These are phyloP conservation scores for Colletotrichum nymphaeae DNA, from an alignment of 2,329 filamentous ascomycete species.

Conservation along the genomic window DNA sequence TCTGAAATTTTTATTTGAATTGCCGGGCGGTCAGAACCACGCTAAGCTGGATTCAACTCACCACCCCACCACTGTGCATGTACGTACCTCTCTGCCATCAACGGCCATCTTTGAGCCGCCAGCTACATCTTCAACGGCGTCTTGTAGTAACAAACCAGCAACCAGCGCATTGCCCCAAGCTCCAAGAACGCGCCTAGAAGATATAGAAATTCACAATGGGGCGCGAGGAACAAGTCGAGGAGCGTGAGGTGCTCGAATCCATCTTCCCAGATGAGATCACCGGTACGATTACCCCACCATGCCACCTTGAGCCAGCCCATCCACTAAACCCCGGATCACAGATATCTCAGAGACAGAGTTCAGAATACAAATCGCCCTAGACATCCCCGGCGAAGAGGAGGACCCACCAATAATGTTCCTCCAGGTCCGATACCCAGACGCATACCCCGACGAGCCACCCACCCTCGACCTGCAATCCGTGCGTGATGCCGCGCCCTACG, in stretches of 20 bases:
- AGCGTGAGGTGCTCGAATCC: constrained; percentile 96
- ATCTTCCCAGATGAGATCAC: constrained; percentile 99
- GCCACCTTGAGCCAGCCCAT: not conserved
- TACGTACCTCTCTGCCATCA: constrained; percentile 26
- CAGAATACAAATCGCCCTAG: constrained; percentile 86
- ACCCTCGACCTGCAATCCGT: constrained; percentile 82
- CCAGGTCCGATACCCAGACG: constrained; percentile 87
- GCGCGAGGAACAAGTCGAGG: constrained; percentile 91
- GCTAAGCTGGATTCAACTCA: constrained; percentile 30
- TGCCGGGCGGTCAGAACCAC: constrained; percentile 49
- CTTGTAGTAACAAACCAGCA: not conserved
- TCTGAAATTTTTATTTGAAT: constrained; percentile 42
- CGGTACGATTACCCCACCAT: constrained; percentile 62
- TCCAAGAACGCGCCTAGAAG: not conserved
- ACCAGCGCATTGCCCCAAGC: not conserved
- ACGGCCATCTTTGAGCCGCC: not conserved
- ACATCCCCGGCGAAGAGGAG: constrained; percentile 73
- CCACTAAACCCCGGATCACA: constrained; percentile 48
- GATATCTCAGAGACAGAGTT: constrained; percentile 93
- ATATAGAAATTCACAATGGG: constrained; percentile 62
- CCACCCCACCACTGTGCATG: constrained; percentile 34
- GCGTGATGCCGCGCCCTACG: constrained; percentile 76
- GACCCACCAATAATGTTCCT: constrained; percentile 81
- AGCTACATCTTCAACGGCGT: not conserved
- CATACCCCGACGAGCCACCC: constrained; percentile 90